A percentile compares a stretch with the other conserved stretches of the same genome.
These are phyloP conservation scores for Aspergillus ellipticus DNA, from an alignment of 495 filamentous ascomycete genomes.

Conservation along the genomic window DNA sequence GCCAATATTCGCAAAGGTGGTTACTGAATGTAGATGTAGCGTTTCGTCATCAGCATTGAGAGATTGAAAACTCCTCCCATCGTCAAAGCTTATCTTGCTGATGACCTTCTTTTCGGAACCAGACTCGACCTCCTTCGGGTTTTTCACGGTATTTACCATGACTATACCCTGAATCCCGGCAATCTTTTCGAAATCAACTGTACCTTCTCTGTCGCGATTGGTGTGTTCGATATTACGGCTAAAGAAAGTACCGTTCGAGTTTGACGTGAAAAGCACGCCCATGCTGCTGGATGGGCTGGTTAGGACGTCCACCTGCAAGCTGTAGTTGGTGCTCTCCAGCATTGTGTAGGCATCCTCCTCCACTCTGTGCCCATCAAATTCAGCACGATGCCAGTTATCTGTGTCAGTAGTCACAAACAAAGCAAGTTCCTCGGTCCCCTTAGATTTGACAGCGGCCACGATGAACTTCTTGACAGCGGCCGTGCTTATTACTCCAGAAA, in stretches of 20 bases:
- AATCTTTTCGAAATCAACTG: conserved; percentile 93
- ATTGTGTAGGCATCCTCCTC: conserved; percentile 88
- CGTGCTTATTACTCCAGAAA: conserved; percentile 71
- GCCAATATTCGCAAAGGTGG: conserved; percentile 71
- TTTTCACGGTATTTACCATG: conserved; percentile 83
- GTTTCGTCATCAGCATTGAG: conserved; percentile 57
- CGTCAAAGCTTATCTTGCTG: conserved; percentile 87
- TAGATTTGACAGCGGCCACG: conserved; percentile 73
- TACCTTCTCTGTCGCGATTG: conserved; percentile 66
- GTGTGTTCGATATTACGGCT: conserved; percentile 85
- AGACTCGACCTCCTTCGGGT: conserved; percentile 70
- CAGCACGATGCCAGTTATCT: conserved; percentile 81
- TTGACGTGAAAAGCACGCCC: conserved; percentile 87
- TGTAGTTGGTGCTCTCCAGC: conserved; percentile 92
- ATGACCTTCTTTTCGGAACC: conserved; percentile 59
- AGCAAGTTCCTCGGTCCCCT: conserved; percentile 81
- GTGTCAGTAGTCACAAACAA: conserved; percentile 81
- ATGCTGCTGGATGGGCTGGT: conserved; percentile 61
- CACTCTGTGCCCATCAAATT: conserved; percentile 78
- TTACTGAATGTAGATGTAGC: conserved; percentile 89
- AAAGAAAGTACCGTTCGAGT: conserved; percentile 95
- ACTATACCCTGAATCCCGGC: conserved; percentile 85
- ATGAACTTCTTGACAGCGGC: conserved; percentile 80
- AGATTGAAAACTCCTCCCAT: conserved; percentile 71
- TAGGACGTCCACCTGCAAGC: conserved; percentile 92